Evolutionary conservation across 2,329 filamentous ascomycete species (phyloP).

Genomic region (Plectosphaerella sp.): DNA sequence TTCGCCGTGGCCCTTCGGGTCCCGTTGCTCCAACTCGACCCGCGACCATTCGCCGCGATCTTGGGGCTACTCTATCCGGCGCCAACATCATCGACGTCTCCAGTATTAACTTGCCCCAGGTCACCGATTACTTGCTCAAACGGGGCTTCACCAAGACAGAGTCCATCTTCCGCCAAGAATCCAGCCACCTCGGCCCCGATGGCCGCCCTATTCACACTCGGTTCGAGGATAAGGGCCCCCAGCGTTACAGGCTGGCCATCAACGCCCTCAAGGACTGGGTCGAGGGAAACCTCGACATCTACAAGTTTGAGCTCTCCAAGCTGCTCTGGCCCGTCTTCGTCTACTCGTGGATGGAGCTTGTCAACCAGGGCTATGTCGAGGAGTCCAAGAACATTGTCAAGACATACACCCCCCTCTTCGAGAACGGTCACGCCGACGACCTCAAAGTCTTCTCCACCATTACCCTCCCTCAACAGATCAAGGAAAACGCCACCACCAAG

Average conservation of each 20-base stretch:
- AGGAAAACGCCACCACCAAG: constrained; percentile 71
- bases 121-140: constrained; percentile 93
- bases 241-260: constrained; percentile 74
- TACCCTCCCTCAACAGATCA: constrained; percentile 71
- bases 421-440: constrained; percentile 75
- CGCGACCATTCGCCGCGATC: too few relatives aligned
- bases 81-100: too few relatives aligned
- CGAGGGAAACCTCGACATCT: constrained; percentile 87
- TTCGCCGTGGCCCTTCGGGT: too few relatives aligned
- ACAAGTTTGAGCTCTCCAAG: constrained; percentile 90
- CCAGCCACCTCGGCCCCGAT: constrained; percentile 74
- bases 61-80: too few relatives aligned
- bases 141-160: constrained; percentile 93
- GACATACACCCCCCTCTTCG: constrained; percentile 63
- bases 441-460: constrained; percentile 71
- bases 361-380: constrained; percentile 64
- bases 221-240: constrained; percentile 66
- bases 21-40: too few relatives aligned
- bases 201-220: constrained; percentile 66
- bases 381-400: constrained; percentile 73
- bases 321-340: constrained; percentile 92
- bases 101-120: constrained; percentile 28
- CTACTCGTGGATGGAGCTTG: constrained; percentile 82
- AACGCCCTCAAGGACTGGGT: constrained; percentile 75
- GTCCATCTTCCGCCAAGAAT: constrained; percentile 87